Base-by-base conservation (phyloP, 202 grass and related monocot genomes). In the Dendrocalamus latiflorus region DNA sequence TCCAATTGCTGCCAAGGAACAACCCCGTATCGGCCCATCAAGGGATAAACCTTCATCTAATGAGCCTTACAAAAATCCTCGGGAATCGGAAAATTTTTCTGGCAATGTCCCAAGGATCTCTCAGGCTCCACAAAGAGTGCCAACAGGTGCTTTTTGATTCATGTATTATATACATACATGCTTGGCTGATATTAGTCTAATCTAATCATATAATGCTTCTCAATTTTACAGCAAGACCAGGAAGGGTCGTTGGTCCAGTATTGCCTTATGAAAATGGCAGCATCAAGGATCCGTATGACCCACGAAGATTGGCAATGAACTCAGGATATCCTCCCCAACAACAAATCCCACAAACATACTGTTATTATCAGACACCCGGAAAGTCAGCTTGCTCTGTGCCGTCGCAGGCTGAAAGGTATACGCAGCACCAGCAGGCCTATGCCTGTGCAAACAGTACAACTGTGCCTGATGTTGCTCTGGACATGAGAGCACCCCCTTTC, bases 401-500 rank as follows among this genome's bases (percentile, higher is more conserved):
- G 4, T 85, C 28, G 1, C 81, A 88, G 84, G 82, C 88, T 41
- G 93, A 92, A 88, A 79, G 80, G 77, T 91, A 91, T 53, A 42
- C 57, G 65, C 80, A 77, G 77, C 81, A 91, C 72, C 87, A 92
- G 85, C 88, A 82, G 76, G 80, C 77, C 15, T 84, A 90, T 72
- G 70, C 86, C 42, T 88, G 83, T 17, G 64, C 85, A 65, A 84
- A 90, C 74, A 86, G 88, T 54, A 85, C 86, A 55, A 71, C 87
- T 38, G 80, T 87, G n/a, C 38, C 93, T 13, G 89, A 95, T 55
- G 88, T 98, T 79, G 85, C 89, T 75, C 86, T 98, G 25, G 90
- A 98, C 91, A 98, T 93, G 96, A 92, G 96, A 84, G 93, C 96
- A 73, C 81, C 96, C 57, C 96, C 89, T 60, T 98, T 93, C 75